Base-by-base conservation (phyloP, 1,139 yeast species). In the Hemisphaericaspora subhashii region DNA sequence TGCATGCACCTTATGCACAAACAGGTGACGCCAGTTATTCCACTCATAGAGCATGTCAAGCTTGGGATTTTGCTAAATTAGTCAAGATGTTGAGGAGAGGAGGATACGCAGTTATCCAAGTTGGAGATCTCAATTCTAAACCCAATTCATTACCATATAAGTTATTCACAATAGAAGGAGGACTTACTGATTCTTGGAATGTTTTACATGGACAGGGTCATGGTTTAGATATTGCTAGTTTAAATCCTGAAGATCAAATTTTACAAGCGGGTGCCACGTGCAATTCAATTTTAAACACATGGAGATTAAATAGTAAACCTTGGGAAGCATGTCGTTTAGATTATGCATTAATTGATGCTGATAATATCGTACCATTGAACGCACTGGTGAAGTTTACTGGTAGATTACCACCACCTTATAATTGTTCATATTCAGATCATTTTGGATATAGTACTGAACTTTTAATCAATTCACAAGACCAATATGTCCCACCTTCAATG, bases 1-100 rank as follows among this genome's bases (percentile, higher is more conserved):
- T 94, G 92, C 99, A 92, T 64, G 98, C 99, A 1, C 98, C 99
- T 0, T 92, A 92, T 57, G 79, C 94, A 0, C 53, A 62, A 24
- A 65, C 68, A 1, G 98, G 98, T 1, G 96, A 88, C 61, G 94
- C 95, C 5, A 85, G 94, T 5, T 92, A 94, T 57, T 70, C 82
- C 3, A 86, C 96, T 50, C 98, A 92, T 57, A 69, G 98, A 39
- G 83, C 96, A 0, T 80, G 95, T 44, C 99, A 92, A 61, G 98
- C 98, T 0, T 92, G 98, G 98, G 97, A 90, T 58, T 79, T 94
- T 56, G 74, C 92, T 17, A 77, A 80, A 40, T 46, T 89, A 37
- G 81, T 86, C 1, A 72, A 73, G 23, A 61, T 83, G 37, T 74
- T 92, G 35, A 72, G 73, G 36, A 72, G 69, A 40, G 84, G 92